These are phyloP conservation scores for Lolium perenne DNA, from an alignment of 176 grass and related monocot species.

Conservation along the genomic window DNA sequence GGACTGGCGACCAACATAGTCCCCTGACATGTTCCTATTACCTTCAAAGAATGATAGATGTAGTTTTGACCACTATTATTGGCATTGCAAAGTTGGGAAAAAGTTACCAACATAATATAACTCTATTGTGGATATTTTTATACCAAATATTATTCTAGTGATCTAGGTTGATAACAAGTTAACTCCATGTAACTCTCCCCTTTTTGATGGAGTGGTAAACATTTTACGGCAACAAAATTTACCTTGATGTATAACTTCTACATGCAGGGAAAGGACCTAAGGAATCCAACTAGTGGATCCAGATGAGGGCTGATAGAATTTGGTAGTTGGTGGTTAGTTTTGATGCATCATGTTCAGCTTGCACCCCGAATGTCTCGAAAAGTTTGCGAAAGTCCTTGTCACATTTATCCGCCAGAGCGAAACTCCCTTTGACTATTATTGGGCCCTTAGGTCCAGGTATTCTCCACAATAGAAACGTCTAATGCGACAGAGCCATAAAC, in stretches of 20 bases:
- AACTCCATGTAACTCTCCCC: background rate
- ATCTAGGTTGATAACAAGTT: background rate
- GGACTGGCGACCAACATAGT: background rate
- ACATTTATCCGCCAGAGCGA: too few relatives aligned
- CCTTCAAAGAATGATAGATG: background rate
- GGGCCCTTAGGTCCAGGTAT: too few relatives aligned
- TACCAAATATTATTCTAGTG: background rate
- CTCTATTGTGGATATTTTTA: background rate
- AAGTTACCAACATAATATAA: background rate
- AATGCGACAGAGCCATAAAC: too few relatives aligned
- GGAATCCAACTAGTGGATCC: too few relatives aligned
- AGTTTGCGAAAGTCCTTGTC: too few relatives aligned
- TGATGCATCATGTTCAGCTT: too few relatives aligned
- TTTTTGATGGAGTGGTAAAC: background rate
- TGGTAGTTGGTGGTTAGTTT: too few relatives aligned
- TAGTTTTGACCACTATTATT: background rate
- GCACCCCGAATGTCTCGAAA: too few relatives aligned
- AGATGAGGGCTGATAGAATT: too few relatives aligned
- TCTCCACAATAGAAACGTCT: too few relatives aligned
- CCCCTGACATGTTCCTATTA: background rate
- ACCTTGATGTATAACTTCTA: background rate
- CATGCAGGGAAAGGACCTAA: too few relatives aligned
- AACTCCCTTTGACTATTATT: too few relatives aligned
- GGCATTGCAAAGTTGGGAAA: background rate
- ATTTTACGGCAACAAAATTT: background rate